phyloP scores from a whole-genome alignment of 176 grass and related monocot genomes.

The Zoysia pacifica region DNA sequence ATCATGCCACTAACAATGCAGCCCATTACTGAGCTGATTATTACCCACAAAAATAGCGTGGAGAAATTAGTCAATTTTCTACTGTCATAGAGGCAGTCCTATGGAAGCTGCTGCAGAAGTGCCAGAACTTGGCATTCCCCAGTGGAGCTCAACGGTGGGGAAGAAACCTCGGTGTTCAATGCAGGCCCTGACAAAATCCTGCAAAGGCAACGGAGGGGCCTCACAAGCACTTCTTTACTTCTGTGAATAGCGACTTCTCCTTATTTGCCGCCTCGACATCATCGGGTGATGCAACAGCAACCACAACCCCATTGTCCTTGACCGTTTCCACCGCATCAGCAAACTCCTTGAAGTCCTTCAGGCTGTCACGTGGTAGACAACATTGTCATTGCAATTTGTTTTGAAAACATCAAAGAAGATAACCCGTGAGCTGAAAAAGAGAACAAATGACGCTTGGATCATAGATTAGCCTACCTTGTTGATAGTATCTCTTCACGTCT shows the following conservation, averaged over 20 bases:
- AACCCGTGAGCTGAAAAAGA: neutral
- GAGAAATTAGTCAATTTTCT: neutral
- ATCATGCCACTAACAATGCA: neutral
- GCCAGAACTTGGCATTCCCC: conserved; percentile 22
- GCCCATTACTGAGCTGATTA: conserved; percentile 19
- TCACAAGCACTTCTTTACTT: conserved; percentile 79
- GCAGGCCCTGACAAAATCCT: neutral
- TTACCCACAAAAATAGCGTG: conserved; percentile 16
- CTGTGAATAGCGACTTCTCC: conserved; percentile 56
- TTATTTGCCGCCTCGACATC: conserved; percentile 70
- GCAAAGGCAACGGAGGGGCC: neutral
- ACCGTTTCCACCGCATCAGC: conserved; percentile 78
- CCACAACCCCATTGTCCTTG: conserved; percentile 76
- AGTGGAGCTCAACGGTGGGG: neutral
- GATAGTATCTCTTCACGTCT: conserved; percentile 94
- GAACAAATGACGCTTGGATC: neutral
- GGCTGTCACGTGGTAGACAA: conserved; percentile 48
- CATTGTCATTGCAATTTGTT: neutral
- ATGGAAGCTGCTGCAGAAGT: conserved; percentile 6
- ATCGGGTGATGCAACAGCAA: conserved; percentile 83
- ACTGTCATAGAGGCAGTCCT: conserved; percentile 7
- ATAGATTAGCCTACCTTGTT: conserved; percentile 60
- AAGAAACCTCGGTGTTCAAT: conserved; percentile 10
- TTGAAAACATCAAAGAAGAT: neutral
- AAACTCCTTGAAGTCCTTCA: conserved; percentile 97